Conservation (phyloP, 352 stramenopile genomes). For the Globisporangium perplexum region DNA sequence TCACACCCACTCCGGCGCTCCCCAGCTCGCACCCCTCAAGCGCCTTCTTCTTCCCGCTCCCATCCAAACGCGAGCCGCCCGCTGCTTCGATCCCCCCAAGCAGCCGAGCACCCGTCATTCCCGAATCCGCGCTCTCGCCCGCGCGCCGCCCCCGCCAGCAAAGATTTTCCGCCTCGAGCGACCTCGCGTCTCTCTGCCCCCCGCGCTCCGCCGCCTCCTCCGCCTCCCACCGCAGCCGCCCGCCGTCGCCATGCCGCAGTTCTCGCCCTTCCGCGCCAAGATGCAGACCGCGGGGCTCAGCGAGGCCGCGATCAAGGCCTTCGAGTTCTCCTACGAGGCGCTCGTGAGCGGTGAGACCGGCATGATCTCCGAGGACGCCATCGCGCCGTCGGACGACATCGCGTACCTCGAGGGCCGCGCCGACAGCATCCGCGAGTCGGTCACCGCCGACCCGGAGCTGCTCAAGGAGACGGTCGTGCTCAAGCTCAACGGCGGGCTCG, state of each 20-base stretch:
- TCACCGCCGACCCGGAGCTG: constrained; percentile 59
- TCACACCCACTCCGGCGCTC: neutral
- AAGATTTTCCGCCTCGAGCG: constrained; percentile 1
- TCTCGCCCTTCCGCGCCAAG: constrained; percentile 90
- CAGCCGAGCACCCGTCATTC: constrained; percentile 8
- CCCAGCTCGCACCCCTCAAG: neutral
- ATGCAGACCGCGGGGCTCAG: constrained; percentile 95
- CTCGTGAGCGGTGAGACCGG: constrained; percentile 92
- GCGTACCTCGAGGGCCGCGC: constrained; percentile 77
- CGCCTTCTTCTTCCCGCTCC: neutral
- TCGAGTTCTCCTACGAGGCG: constrained; percentile 96
- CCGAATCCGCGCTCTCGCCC: constrained; percentile 8
- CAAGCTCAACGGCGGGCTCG: constrained; percentile 84
- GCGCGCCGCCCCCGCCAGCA: neutral
- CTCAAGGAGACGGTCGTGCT: constrained; percentile 86
- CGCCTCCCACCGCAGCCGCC: neutral
- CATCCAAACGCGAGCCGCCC: neutral
- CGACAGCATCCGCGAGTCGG: constrained; percentile 67
- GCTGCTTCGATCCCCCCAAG: neutral
- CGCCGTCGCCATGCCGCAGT: constrained; percentile 39
- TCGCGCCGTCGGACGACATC: constrained; percentile 80
- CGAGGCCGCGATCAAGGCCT: constrained; percentile 95
- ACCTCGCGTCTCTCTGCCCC: neutral
- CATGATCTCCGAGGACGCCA: constrained; percentile 95
- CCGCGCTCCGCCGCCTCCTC: constrained; percentile 9